phyloP scores from a whole-genome alignment of 345 rosid genomes.

The Eucalyptus paniculata region DNA sequence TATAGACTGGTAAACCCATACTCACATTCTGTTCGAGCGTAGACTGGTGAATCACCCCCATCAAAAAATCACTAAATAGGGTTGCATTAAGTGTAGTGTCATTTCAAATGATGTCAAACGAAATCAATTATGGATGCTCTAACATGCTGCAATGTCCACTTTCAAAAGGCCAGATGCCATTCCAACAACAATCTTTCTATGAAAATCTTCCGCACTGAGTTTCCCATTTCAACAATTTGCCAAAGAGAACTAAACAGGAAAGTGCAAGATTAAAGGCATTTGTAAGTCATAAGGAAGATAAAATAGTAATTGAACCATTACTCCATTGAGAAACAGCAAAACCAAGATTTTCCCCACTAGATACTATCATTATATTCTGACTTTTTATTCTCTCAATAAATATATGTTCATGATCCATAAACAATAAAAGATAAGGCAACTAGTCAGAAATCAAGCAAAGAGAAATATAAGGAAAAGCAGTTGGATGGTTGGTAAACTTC shows the following conservation, averaged over 20 bases:
- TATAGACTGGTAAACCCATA: neutral
- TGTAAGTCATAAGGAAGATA: neutral
- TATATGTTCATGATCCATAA: neutral
- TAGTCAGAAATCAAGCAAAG: neutral
- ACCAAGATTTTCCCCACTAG: neutral
- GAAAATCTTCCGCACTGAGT: neutral
- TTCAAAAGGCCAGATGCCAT: neutral
- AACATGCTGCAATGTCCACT: neutral
- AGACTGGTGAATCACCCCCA: neutral
- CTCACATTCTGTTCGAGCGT: neutral
- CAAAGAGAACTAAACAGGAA: neutral
- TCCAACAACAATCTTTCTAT: neutral
- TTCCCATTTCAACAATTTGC: neutral
- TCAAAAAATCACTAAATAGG: neutral
- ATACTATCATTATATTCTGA: neutral
- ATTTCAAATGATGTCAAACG: neutral
- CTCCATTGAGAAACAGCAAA: neutral
- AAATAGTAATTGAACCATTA: neutral
- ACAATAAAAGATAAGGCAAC: neutral
- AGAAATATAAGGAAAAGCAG: neutral
- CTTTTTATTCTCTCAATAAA: neutral
- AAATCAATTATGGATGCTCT: neutral
- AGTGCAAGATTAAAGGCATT: neutral
- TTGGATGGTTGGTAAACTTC: neutral
- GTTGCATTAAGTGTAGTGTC: neutral